Percentiles rank a stretch among this genome's conserved stretches.
phyloP scores from a whole-genome alignment of 345 rosid species.

The Iberis pinnata region DNA sequence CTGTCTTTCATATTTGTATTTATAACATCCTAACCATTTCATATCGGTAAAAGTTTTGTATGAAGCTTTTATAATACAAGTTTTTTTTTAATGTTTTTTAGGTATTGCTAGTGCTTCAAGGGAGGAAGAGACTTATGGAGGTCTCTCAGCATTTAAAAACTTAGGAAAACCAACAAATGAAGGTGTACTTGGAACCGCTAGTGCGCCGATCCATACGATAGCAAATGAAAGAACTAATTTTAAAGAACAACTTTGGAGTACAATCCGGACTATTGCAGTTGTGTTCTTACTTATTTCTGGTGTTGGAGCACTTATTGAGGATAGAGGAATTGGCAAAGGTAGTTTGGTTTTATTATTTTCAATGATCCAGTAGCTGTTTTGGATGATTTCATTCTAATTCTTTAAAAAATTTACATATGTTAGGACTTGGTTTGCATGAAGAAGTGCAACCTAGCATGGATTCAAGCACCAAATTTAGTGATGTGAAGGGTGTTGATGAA shows the following conservation, averaged over 20 bases:
- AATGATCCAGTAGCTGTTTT: background rate
- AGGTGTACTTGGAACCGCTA: conserved; percentile 69
- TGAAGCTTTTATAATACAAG: background rate
- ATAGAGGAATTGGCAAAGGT: conserved; percentile 91
- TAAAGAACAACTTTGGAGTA: conserved; percentile 93
- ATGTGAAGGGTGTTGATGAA: conserved; percentile 97
- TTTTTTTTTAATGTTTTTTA: background rate
- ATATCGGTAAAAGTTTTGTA: background rate
- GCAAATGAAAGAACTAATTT: conserved; percentile 70
- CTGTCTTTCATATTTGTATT: background rate
- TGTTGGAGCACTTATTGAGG: conserved; percentile 85
- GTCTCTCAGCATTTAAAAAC: conserved; percentile 58
- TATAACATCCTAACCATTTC: background rate
- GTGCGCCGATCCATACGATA: conserved; percentile 83
- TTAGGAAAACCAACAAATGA: conserved; percentile 63
- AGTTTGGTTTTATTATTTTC: conserved; percentile 13
- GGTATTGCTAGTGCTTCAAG: conserved; percentile 50
- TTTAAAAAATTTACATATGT: conserved; percentile 2
- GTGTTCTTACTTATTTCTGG: conserved; percentile 84
- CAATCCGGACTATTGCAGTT: conserved; percentile 62
- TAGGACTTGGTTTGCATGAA: conserved; percentile 88
- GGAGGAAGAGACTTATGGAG: conserved; percentile 54
- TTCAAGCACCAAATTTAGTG: conserved; percentile 80
- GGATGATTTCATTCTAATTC: background rate
- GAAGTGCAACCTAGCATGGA: conserved; percentile 96